phyloP scores from a whole-genome alignment of 768 basidiomycete genomes.

The Auriscalpium vulgare region DNA sequence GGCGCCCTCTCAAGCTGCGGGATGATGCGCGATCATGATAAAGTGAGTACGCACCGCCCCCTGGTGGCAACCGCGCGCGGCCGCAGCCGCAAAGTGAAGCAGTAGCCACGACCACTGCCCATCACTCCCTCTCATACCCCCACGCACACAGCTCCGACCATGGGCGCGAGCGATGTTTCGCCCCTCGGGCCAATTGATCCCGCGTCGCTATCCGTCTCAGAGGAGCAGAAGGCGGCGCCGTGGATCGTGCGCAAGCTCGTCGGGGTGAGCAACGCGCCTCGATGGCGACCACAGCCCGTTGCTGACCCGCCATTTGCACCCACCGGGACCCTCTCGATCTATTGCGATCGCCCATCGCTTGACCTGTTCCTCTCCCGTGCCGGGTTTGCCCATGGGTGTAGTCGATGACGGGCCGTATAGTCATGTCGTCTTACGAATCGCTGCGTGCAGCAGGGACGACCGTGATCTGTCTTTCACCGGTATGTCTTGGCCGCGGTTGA shows the following conservation, averaged over 20 bases:
- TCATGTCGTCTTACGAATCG: conserved; percentile 57
- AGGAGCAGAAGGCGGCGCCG: conserved; percentile 48
- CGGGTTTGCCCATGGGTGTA: conserved; percentile 16
- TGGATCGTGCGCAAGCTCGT: conserved; percentile 61
- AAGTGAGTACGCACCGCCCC: neutral
- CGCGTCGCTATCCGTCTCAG: conserved; percentile 30
- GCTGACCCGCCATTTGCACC: no score
- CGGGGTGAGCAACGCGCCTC: conserved; percentile 33
- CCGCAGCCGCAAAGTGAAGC: no score
- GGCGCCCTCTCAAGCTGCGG: no score
- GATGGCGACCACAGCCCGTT: no score
- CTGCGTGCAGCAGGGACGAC: conserved; percentile 51
- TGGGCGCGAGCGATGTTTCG: conserved; percentile 22
- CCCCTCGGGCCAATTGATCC: conserved; percentile 45
- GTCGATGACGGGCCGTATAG: conserved; percentile 57
- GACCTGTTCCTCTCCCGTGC: neutral
- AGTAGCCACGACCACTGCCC: no score
- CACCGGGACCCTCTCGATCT: neutral
- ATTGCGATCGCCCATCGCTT: neutral
- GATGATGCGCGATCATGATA: neutral
- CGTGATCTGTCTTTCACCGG: conserved; percentile 54
- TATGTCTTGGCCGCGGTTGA: conserved; percentile 22
- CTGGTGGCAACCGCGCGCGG: neutral
- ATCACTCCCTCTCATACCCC: no score
- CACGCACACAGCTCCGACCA: neutral